Conservation (phyloP, 1,139 yeast genomes). For the Geotrichum citri-aurantii region DNA sequence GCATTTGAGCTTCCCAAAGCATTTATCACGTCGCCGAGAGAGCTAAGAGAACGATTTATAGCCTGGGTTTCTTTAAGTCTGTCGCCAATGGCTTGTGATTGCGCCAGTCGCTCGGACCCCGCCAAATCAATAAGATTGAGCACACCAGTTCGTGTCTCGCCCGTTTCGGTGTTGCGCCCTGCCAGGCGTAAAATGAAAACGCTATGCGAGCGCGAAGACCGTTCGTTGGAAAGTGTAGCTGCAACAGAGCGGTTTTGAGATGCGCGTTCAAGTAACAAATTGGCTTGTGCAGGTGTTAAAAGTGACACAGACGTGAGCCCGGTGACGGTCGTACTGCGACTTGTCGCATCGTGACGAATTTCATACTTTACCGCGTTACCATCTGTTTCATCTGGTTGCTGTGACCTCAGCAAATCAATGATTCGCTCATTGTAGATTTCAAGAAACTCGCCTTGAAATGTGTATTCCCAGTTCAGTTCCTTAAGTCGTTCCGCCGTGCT, state of each 20-base stretch:
- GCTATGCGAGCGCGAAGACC: constrained; percentile 68
- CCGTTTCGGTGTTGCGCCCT: constrained; percentile 51
- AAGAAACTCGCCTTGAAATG: constrained; percentile 67
- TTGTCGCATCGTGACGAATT: constrained; percentile 62
- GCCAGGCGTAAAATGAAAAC: constrained; percentile 62
- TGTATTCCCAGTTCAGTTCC: constrained; percentile 60
- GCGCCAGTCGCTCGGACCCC: constrained; percentile 75
- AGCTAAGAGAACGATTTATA: constrained; percentile 81
- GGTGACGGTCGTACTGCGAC: constrained; percentile 51
- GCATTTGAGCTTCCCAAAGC: constrained; percentile 46
- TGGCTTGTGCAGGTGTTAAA: constrained; percentile 47
- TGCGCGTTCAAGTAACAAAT: constrained; percentile 48
- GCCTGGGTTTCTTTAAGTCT: constrained; percentile 81
- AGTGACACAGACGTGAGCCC: constrained; percentile 52
- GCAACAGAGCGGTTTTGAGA: constrained; percentile 61
- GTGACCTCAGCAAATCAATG: constrained; percentile 53
- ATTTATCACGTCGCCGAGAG: constrained; percentile 83
- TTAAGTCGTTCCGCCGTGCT: constrained; percentile 47
- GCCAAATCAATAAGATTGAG: constrained; percentile 78
- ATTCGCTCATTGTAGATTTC: constrained; percentile 86
- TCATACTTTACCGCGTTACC: constrained; percentile 45
- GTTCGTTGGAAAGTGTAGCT: constrained; percentile 70
- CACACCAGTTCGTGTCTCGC: constrained; percentile 51
- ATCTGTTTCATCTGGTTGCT: constrained; percentile 24
- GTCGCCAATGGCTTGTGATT: constrained; percentile 65